These are phyloP conservation scores for Zygosaccharomyces bailii DNA, from an alignment of 805 yeast species.

Conservation along the genomic window DNA sequence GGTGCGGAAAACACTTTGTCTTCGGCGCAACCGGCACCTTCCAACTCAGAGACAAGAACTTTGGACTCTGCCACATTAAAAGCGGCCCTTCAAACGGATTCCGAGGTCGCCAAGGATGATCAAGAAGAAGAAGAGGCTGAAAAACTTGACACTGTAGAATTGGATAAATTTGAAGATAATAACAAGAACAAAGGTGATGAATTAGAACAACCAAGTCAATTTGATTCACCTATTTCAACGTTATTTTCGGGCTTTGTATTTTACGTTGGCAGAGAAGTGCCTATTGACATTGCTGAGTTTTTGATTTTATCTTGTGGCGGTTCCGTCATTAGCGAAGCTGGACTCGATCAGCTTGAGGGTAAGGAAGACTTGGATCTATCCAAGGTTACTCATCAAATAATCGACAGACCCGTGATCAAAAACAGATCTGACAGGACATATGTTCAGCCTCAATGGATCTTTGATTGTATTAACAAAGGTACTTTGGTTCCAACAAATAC, in stretches of 20 bases:
- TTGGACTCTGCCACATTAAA: slow-evolving; percentile 47
- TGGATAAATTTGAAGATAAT: slow-evolving; percentile 70
- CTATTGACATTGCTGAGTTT: slow-evolving; percentile 86
- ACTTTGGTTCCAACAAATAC: slow-evolving; percentile 69
- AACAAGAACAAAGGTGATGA: slow-evolving; percentile 63
- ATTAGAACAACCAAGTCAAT: slow-evolving; percentile 66
- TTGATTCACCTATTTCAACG: slow-evolving; percentile 55
- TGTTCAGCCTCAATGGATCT: slow-evolving; percentile 97
- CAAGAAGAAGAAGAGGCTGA: slow-evolving; percentile 37
- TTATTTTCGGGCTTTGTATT: slow-evolving; percentile 75
- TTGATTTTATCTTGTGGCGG: slow-evolving; percentile 86
- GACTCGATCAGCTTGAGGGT: slow-evolving; percentile 65
- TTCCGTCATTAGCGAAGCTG: slow-evolving; percentile 76
- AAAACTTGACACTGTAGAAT: slow-evolving; percentile 44
- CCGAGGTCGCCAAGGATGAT: slow-evolving; percentile 38
- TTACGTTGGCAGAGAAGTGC: slow-evolving; percentile 92
- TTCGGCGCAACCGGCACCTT: slow-evolving; percentile 33
- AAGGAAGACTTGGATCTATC: slow-evolving; percentile 53
- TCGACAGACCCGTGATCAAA: slow-evolving; percentile 81
- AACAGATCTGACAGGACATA: slow-evolving; percentile 87
- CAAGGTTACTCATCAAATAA: slow-evolving; percentile 85
- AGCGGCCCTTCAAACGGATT: slow-evolving; percentile 48
- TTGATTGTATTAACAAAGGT: slow-evolving; percentile 82
- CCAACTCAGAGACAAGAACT: slow-evolving; percentile 31
- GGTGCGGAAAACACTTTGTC: slow-evolving; percentile 36